A percentile compares a stretch with the other conserved stretches of the same genome.
Conservation (phyloP, 2,329 filamentous ascomycete genomes). For the Hypoxylon rubiginosum region DNA sequence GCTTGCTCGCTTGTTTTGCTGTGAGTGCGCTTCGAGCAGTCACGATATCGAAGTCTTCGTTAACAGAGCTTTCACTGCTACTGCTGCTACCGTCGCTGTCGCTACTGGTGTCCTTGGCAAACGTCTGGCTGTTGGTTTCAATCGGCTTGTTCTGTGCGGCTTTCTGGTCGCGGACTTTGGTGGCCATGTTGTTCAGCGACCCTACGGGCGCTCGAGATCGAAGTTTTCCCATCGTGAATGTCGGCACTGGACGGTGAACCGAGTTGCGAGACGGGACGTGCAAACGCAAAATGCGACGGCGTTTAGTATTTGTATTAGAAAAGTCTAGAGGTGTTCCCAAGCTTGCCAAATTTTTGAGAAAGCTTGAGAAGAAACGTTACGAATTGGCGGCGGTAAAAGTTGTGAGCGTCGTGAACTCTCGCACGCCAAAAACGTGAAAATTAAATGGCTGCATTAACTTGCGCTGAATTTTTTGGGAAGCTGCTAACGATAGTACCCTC, state of each 20-base stretch:
- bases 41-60: conserved; percentile 49
- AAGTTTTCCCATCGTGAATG: conserved; percentile 35
- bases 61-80: conserved; percentile 52
- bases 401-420: background rate
- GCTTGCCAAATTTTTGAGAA: background rate
- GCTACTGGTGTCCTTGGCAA: conserved; percentile 38
- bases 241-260: background rate
- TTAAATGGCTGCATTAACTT: conserved; percentile 21
- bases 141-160: conserved; percentile 18
- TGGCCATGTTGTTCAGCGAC: conserved; percentile 45
- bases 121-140: background rate
- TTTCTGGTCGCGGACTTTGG: conserved; percentile 46
- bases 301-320: background rate
- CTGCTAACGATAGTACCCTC: background rate
- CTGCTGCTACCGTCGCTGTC: conserved; percentile 49
- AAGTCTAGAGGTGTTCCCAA: background rate
- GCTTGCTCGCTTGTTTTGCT: conserved; percentile 49
- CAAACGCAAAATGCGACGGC: conserved; percentile 3
- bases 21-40: conserved; percentile 52
- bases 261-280: background rate
- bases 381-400: background rate
- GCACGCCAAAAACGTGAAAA: conserved; percentile 9
- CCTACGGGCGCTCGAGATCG: conserved; percentile 28
- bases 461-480: conserved; percentile 33
- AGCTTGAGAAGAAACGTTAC: background rate